Evolutionary conservation across 495 filamentous ascomycete genomes (phyloP), one percentile per base, ranked within the genome.

Genomic region (Neurospora pannonica): DNA sequence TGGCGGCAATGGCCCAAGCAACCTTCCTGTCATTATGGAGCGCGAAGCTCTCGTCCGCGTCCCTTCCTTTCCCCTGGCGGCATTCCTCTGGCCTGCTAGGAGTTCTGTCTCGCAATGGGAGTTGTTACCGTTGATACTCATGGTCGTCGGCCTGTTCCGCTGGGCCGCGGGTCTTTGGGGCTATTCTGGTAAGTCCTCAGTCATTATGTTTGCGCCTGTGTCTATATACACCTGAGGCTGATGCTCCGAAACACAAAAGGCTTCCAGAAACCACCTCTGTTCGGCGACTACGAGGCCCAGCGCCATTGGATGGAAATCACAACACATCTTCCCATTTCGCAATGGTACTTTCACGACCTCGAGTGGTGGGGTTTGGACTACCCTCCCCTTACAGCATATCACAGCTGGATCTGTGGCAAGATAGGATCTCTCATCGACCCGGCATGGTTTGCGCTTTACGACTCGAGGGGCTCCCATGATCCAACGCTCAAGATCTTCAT

Each of bases 241-340:
- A 54, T 39, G 28, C 36, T 77, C 7, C 5, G 71, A 74, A 70
- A 28, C 36, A 21, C 40, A 0, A 72, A 72, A 94, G 94, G 94
- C 70, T 93, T 90, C 75, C 83, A 91, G 75, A 89, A 89, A 48
- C 94, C 94, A 4, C 96, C 96, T 19, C 95, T 97, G 91, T 90
- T 97, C 77, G 96, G 96, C 71, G 96, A 99, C 81, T 98, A 97
- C 80, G 96, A 99, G 82, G 96, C 97, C 8, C 96, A 99, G 81
- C 83, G 96, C 77, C 96, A 99, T 79, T 99, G 96, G 96, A 98
- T 98, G 95, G 96, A 98, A 78, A 87, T 98, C 75, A 97, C 97
- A 2, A 92, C 88, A 17, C 89, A 96, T 74, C 86, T 99, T 5
- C 97, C 96, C 10, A 86, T 97, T 48, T 93, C 92, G 5, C 92